Evolutionary conservation across 2,329 filamentous ascomycete species (phyloP), one percentile per base, ranked within the genome.

Genomic region (Magnaporthiopsis poae): DNA sequence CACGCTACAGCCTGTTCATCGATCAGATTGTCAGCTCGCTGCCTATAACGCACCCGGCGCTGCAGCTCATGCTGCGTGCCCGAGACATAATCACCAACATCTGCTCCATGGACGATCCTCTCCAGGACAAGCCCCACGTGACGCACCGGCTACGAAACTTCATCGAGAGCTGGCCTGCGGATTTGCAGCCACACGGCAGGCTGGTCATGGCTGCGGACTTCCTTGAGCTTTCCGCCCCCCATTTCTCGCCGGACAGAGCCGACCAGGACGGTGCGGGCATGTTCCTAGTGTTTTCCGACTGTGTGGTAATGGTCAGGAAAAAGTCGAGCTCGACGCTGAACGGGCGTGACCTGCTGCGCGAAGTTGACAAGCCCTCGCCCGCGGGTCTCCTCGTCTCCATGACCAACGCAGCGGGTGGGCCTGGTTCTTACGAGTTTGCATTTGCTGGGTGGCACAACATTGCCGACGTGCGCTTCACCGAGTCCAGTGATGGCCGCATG

Each of bases 21-120:
- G 95, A 99, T 78, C 93, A 96, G 73, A 97, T 99, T 73, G 86
- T 95, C 63, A 88, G 89, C 70, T 92, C 90, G 68, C 84, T 98
- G 25, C 93, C 94, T 5, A 86, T 93, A 64, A 88, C 90, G 11
- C 93, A 98, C 74, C 91, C 92, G 2, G 93, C 93, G 0, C 82
- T 96, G 65, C 89, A 90, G 70, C 83, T 85, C 2, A 88, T 99
- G 78, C 84, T 97, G 60, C 93, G 92, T 74, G 93, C 95, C 0
- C 86, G 94, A 70, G 95, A 98, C 75, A 90, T 96, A 65, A 92
- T 99, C 70, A 92, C 93, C 27, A 95, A 96, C 66, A 99, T 99
- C 61, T 99, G 95, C 77, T 96, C 94, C 21, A 88, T 97, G 79
- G 94, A 97, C 72, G 90, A 79, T 74, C 90, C 73, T 72, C 81